Percentiles rank a stretch among this genome's conserved stretches.
Evolutionary conservation across 192 early-diverging fungal genomes (phyloP).

Genomic region (Rhizoclosmatium sp.): DNA sequence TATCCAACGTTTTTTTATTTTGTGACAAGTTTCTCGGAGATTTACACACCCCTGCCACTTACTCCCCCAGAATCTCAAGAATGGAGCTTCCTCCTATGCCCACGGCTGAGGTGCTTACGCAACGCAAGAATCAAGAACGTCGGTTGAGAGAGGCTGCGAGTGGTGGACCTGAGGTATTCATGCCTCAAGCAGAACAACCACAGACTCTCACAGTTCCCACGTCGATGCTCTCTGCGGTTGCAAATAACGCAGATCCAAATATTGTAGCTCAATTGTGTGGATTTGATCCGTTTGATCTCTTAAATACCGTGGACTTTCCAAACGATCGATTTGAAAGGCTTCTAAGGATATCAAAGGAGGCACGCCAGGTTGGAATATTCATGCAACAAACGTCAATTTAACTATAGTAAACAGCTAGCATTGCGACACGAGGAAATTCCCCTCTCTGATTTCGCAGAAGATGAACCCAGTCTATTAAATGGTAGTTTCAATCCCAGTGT

Average conservation of each 20-base stretch:
- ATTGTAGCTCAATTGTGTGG: conserved; percentile 55
- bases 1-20: no score
- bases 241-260: conserved; percentile 6
- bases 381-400: not conserved
- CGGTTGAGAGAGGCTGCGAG: not conserved
- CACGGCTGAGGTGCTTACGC: not conserved
- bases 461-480: not conserved
- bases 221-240: not conserved
- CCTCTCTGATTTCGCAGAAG: not conserved
- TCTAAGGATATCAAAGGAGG: conserved; percentile 42
- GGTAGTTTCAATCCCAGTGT: not conserved
- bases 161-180: not conserved
- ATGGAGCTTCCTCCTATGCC: conserved; percentile 14
- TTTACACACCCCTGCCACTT: not conserved
- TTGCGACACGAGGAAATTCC: conserved; percentile 30
- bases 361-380: conserved; percentile 34
- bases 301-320: conserved; percentile 59
- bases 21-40: no score
- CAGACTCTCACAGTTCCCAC: not conserved
- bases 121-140: not conserved
- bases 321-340: conserved; percentile 60
- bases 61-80: not conserved
- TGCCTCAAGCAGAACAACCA: no score
- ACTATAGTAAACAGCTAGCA: conserved; percentile 15
- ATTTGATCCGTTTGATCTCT: conserved; percentile 61